A percentile compares a stretch with the other conserved stretches of the same genome.
These are phyloP conservation scores for Stipa capillata DNA, from an alignment of 176 grass and related monocot genomes.

Conservation along the genomic window DNA sequence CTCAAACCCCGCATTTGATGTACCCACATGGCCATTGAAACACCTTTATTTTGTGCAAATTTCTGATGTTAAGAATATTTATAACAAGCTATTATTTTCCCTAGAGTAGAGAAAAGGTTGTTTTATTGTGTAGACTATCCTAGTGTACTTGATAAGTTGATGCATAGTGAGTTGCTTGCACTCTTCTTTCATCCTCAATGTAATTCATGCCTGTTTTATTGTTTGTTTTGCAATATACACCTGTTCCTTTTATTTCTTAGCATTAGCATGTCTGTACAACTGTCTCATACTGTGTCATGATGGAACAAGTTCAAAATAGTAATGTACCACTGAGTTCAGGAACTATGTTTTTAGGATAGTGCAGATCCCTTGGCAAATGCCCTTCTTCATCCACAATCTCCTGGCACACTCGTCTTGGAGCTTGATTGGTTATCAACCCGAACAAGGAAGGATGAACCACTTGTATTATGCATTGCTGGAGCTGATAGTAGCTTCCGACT, in stretches of 20 bases:
- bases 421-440: constrained; percentile 95
- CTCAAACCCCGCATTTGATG: no score
- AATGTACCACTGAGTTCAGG: constrained; percentile 21
- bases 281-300: constrained; percentile 9
- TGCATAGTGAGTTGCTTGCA: no score
- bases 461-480: constrained; percentile 93
- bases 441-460: constrained; percentile 81
- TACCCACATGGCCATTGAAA: no score
- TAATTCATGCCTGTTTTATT: constrained; percentile 10
- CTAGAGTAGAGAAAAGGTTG: background rate
- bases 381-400: constrained; percentile 92
- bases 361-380: constrained; percentile 96
- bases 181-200: constrained; percentile 9
- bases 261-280: constrained; percentile 17
- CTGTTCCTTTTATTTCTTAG: constrained; percentile 26
- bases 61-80: constrained; percentile 1
- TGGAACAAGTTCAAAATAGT: constrained; percentile 18
- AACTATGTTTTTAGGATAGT: constrained; percentile 78
- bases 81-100: background rate
- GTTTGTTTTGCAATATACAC: constrained; percentile 7
- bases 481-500: constrained; percentile 97
- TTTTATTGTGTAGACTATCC: background rate
- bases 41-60: background rate
- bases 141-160: background rate
- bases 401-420: constrained; percentile 96